Conservation (phyloP, 2,329 filamentous ascomycete genomes). For the Septoria petroselini region DNA sequence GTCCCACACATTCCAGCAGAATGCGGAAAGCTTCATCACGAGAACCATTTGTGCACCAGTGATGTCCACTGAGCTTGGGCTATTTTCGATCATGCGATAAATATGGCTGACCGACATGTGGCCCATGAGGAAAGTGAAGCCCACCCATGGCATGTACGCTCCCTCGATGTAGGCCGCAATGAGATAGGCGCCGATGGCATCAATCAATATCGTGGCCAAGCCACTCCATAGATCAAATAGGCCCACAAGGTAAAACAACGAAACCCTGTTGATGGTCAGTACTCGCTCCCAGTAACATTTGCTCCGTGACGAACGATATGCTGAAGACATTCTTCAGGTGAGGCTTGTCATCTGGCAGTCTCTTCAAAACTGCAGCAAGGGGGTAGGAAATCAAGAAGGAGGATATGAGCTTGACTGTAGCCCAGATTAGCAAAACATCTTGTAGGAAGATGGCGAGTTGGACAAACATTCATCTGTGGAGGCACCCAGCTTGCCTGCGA, state of each 20-base stretch:
- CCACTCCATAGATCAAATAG: conserved; percentile 91
- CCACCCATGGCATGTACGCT: conserved; percentile 96
- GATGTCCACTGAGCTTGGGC: conserved; percentile 72
- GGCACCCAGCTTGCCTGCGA: conserved; percentile 56
- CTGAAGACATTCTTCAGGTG: conserved; percentile 85
- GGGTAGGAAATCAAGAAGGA: conserved; percentile 92
- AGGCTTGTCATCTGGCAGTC: conserved; percentile 80
- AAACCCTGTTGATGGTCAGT: conserved; percentile 53
- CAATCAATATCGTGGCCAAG: conserved; percentile 72
- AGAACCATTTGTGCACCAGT: conserved; percentile 96
- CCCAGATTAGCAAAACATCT: conserved; percentile 5
- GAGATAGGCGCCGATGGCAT: conserved; percentile 72
- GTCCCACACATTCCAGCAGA: conserved; percentile 97
- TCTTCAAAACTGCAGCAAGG: conserved; percentile 80
- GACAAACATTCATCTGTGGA: conserved; percentile 62
- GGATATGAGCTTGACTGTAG: conserved; percentile 82
- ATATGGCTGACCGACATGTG: conserved; percentile 94
- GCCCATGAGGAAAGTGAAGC: conserved; percentile 89
- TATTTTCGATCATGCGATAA: conserved; percentile 67
- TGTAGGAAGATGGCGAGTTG: not conserved
- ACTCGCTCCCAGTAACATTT: not conserved
- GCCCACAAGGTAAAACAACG: conserved; percentile 87
- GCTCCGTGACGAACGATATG: conserved; percentile 60
- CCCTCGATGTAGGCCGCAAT: conserved; percentile 82
- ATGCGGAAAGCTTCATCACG: conserved; percentile 94